phyloP scores from a whole-genome alignment of 2,329 filamentous ascomycete genomes.

The Colletotrichum navitas region DNA sequence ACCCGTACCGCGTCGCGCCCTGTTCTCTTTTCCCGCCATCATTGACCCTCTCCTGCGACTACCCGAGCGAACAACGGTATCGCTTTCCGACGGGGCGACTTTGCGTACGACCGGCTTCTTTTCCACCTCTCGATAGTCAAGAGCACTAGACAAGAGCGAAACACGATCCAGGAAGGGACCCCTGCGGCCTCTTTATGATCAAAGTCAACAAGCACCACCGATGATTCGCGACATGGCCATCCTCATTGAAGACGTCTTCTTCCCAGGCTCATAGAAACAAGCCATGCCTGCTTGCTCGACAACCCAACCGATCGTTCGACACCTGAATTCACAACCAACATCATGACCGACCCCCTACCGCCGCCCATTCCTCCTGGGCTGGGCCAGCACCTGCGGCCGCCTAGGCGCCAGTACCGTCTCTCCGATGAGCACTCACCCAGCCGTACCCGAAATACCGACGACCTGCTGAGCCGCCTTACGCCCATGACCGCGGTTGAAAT shows the following conservation, averaged over 20 bases:
- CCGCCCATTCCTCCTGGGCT: constrained; percentile 49
- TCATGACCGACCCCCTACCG: constrained; percentile 53
- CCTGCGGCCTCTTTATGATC: constrained; percentile 27
- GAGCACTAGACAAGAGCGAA: constrained; percentile 17
- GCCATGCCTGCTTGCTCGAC: constrained; percentile 33
- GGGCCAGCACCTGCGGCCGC: constrained; percentile 51
- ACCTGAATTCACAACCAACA: constrained; percentile 36
- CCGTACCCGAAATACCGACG: constrained; percentile 63
- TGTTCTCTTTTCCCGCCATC: constrained; percentile 11
- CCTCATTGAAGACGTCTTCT: constrained; percentile 24
- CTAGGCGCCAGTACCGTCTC: constrained; percentile 55
- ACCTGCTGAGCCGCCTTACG: constrained; percentile 71
- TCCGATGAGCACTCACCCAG: constrained; percentile 59
- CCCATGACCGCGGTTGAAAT: constrained; percentile 72
- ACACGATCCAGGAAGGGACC: constrained; percentile 12
- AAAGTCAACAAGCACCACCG: constrained; percentile 33
- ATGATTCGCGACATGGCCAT: constrained; percentile 41
- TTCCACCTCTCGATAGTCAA: constrained; percentile 1
- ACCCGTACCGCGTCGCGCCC: constrained; percentile 27
- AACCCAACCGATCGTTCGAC: constrained; percentile 36
- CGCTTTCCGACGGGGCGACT: constrained; percentile 12
- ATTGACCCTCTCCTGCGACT: constrained; percentile 20
- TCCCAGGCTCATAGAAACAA: constrained; percentile 40
- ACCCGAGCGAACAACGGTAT: constrained; percentile 15
- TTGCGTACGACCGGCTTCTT: constrained; percentile 7